Percentiles rank a stretch among this genome's conserved stretches.
phyloP scores from a whole-genome alignment of 768 basidiomycete species.

The Antrodiella citrinella region DNA sequence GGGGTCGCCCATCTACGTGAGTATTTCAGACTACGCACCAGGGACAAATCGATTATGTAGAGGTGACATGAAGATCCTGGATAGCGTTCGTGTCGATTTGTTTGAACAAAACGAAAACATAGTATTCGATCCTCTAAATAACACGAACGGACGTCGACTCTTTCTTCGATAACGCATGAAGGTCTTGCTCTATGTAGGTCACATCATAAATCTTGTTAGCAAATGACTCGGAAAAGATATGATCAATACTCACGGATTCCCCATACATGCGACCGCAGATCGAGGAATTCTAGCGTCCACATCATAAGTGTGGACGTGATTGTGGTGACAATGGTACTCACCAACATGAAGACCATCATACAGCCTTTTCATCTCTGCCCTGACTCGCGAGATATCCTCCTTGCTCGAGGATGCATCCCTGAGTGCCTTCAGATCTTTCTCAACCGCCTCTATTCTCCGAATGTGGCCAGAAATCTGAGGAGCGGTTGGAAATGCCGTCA shows the following conservation, averaged over 20 bases:
- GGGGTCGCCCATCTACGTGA: no score
- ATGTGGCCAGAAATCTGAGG: constrained; percentile 75
- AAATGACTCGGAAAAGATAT: no score
- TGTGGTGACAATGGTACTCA: constrained; percentile 21
- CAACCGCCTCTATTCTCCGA: constrained; percentile 75
- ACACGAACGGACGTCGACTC: constrained; percentile 53
- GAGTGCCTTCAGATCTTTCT: constrained; percentile 80
- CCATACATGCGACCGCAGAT: constrained; percentile 77
- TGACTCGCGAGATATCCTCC: constrained; percentile 69
- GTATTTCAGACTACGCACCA: no score
- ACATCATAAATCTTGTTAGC: no score
- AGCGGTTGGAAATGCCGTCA: neutral
- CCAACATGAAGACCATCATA: constrained; percentile 80
- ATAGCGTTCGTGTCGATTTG: no score
- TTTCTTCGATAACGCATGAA: constrained; percentile 67
- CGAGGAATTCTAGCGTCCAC: constrained; percentile 56
- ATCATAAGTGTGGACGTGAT: no score
- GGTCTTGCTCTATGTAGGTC: constrained; percentile 57
- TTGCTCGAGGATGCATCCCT: constrained; percentile 58
- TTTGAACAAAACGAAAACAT: neutral
- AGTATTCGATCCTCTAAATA: constrained; percentile 13
- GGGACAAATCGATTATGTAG: no score
- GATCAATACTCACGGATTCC: constrained; percentile 68
- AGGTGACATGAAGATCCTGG: no score
- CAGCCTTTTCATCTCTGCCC: constrained; percentile 81